Percentiles rank a stretch among this genome's conserved stretches.
Evolutionary conservation across 441 rosid genomes (phyloP).

Genomic region (Corymbia citriodora): DNA sequence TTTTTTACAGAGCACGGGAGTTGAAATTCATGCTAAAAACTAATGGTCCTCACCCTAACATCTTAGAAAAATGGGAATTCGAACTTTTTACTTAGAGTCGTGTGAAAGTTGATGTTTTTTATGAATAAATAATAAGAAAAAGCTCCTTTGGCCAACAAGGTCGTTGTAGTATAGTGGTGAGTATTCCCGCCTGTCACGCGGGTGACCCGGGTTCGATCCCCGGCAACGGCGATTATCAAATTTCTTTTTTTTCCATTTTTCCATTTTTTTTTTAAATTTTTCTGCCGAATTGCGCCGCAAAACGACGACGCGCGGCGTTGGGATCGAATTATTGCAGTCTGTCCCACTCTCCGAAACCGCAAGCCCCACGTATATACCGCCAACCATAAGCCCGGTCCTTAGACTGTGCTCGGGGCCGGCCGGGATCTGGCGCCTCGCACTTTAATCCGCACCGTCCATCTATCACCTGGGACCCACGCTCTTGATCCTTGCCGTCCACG

Average conservation of each 20-base stretch:
- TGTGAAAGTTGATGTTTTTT: too few species aligned
- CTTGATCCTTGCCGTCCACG: neutral
- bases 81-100: too few species aligned
- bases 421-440: neutral
- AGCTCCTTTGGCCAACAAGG: rapidly evolving
- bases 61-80: too few species aligned
- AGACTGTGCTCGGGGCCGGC: neutral
- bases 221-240: neutral
- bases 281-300: neutral
- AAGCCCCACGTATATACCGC: neutral
- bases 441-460: neutral
- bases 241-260: rapidly evolving
- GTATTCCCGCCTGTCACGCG: conserved; percentile 14
- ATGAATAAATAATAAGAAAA: neutral
- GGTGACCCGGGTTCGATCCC: conserved; percentile 14
- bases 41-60: too few species aligned
- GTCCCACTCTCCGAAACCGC: neutral
- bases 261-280: too few species aligned
- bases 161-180: conserved; percentile 8
- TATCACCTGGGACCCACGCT: neutral
- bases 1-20: too few species aligned
- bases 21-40: too few species aligned
- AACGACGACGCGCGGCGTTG: neutral
- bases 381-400: neutral
- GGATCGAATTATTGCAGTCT: neutral